These are phyloP conservation scores for Triadica sebifera DNA, from an alignment of 345 rosid species.

Conservation along the genomic window DNA sequence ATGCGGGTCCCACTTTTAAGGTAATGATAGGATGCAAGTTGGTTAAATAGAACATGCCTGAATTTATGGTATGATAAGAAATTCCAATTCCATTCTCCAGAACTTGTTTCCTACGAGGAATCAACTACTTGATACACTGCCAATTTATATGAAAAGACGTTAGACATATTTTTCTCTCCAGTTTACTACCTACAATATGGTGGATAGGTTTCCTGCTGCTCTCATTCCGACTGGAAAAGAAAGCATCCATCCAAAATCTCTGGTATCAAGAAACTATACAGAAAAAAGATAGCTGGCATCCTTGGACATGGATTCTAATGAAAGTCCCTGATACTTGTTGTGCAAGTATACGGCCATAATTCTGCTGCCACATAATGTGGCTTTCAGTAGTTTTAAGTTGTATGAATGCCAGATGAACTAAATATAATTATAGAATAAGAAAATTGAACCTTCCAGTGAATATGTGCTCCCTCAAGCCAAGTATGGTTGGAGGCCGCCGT, in stretches of 20 bases:
- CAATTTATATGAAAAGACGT: not conserved
- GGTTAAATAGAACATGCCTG: not conserved
- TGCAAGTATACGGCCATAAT: not conserved
- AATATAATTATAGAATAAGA: constrained; percentile 2
- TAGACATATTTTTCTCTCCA: not conserved
- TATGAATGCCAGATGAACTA: constrained; percentile 1
- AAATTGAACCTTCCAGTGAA: constrained; percentile 84
- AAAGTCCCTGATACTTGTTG: not conserved
- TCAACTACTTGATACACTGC: not conserved
- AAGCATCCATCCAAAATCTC: not conserved
- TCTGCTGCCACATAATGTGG: not conserved
- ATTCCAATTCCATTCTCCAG: not conserved
- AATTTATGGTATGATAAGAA: not conserved
- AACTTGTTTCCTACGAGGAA: not conserved
- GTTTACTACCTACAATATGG: not conserved
- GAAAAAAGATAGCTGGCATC: not conserved
- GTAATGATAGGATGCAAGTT: not conserved
- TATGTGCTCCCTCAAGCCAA: constrained; percentile 91
- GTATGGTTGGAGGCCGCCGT: constrained; percentile 74
- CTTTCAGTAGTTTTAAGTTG: constrained; percentile 5
- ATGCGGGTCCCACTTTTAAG: not conserved
- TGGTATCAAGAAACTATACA: not conserved
- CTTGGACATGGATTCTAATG: not conserved
- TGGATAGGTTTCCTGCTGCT: not conserved
- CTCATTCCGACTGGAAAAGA: not conserved